Evolutionary conservation across 257 asterid species (phyloP).

Genomic region (Solanum pinnatisectum): DNA sequence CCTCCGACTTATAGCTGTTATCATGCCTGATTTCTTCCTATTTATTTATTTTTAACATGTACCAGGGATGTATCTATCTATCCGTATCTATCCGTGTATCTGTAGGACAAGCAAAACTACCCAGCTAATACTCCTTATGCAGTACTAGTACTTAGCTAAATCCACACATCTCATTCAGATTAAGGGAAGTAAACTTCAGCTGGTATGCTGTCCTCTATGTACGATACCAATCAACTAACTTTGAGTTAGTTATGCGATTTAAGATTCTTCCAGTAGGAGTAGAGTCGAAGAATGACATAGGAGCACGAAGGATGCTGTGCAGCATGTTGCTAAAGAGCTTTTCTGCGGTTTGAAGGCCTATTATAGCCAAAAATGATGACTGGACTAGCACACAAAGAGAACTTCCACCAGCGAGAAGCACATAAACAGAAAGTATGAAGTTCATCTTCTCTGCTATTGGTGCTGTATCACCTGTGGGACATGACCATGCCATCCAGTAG

Average conservation of each 20-base stretch:
- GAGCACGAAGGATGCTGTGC: constrained; percentile 65
- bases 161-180: not conserved
- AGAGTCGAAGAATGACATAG: constrained; percentile 90
- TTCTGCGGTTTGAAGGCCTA: constrained; percentile 69
- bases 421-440: constrained; percentile 44
- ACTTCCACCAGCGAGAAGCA: constrained; percentile 69
- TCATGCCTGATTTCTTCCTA: not conserved
- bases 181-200: not conserved
- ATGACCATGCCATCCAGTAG: constrained; percentile 98
- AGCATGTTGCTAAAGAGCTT: constrained; percentile 75
- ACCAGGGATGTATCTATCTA: not conserved
- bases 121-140: not conserved
- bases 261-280: constrained; percentile 91
- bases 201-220: not conserved
- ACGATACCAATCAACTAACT: not conserved
- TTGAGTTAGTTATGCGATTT: constrained; percentile 50
- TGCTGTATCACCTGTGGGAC: constrained; percentile 58
- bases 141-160: not conserved
- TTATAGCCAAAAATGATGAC: constrained; percentile 48
- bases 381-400: constrained; percentile 66
- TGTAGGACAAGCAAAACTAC: not conserved
- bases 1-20: not conserved
- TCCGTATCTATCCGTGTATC: not conserved
- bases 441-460: constrained; percentile 37
- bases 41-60: not conserved